A percentile compares a stretch with the other conserved stretches of the same genome.
These are phyloP conservation scores for Polychaeton citri DNA, from an alignment of 2,329 filamentous ascomycete species.

Conservation along the genomic window DNA sequence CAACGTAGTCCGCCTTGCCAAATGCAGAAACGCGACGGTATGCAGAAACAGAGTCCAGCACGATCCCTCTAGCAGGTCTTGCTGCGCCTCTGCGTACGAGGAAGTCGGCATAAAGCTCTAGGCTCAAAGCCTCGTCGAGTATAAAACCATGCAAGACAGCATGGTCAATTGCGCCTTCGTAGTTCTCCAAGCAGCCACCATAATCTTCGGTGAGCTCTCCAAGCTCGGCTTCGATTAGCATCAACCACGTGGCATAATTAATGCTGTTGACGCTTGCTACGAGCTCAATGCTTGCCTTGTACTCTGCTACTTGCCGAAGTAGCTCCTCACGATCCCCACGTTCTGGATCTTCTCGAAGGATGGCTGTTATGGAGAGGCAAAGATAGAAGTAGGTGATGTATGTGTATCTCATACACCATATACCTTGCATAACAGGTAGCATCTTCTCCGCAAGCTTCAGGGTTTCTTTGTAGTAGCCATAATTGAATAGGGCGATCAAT, in stretches of 20 bases:
- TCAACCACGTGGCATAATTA: conserved; percentile 60
- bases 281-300: conserved; percentile 48
- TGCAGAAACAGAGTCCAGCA: conserved; percentile 53
- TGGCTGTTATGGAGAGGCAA: conserved; percentile 27
- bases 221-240: conserved; percentile 54
- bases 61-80: conserved; percentile 54
- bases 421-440: conserved; percentile 25
- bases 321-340: conserved; percentile 32
- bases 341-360: conserved; percentile 24
- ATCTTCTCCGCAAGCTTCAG: conserved; percentile 29
- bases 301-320: conserved; percentile 39
- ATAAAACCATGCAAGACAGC: conserved; percentile 52
- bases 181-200: conserved; percentile 46
- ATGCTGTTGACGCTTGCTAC: conserved; percentile 52
- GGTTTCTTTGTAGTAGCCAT: conserved; percentile 30
- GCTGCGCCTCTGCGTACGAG: conserved; percentile 52
- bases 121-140: conserved; percentile 60
- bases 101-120: conserved; percentile 61
- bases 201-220: conserved; percentile 36
- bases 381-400: conserved; percentile 32
- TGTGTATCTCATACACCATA: conserved; percentile 30
- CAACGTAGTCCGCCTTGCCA: conserved; percentile 55
- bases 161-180: conserved; percentile 61
- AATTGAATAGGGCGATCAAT: conserved; percentile 28
- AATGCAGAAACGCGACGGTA: conserved; percentile 57